Percentiles rank a stretch among this genome's conserved stretches.
phyloP scores from a whole-genome alignment of 805 yeast species.

The Teunomyces barrocoloradensis region DNA sequence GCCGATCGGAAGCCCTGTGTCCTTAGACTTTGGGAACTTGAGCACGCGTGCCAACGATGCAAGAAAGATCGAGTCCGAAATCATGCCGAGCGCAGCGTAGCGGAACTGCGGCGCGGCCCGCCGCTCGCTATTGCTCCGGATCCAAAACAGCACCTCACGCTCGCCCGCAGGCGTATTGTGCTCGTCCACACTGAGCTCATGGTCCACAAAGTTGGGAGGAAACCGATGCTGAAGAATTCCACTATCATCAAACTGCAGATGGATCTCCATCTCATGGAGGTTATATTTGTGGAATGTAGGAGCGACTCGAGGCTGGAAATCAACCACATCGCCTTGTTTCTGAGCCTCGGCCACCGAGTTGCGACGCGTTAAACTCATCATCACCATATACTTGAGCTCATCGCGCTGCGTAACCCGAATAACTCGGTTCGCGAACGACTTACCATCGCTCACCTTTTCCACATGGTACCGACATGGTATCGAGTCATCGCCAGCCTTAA shows the following conservation, averaged over 20 bases:
- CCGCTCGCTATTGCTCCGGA: conserved; percentile 23
- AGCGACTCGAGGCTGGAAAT: conserved; percentile 25
- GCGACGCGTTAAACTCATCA: conserved; percentile 34
- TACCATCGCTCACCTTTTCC: conserved; percentile 34
- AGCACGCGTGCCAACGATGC: conserved; percentile 27
- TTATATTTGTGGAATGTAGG: conserved; percentile 20
- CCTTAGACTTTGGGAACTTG: conserved; percentile 21
- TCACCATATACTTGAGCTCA: conserved; percentile 29
- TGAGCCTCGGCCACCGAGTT: conserved; percentile 20
- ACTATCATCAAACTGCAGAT: conserved; percentile 14
- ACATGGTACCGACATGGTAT: conserved; percentile 30
- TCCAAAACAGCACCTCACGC: conserved; percentile 31
- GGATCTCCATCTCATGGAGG: conserved; percentile 16
- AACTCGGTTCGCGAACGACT: conserved; percentile 33
- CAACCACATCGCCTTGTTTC: conserved; percentile 11
- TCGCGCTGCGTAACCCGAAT: conserved; percentile 30
- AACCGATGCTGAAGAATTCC: conserved; percentile 24
- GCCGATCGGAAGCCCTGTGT: conserved; percentile 8
- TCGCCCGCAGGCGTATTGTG: conserved; percentile 24
- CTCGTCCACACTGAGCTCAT: conserved; percentile 21
- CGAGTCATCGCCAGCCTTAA: conserved; percentile 35
- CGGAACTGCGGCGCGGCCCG: conserved; percentile 13
- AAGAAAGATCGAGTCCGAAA: conserved; percentile 33
- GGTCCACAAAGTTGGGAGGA: conserved; percentile 24
- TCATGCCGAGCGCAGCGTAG: conserved; percentile 31